A percentile compares a stretch with the other conserved stretches of the same genome.
Conservation (phyloP, 768 basidiomycete species). For the Boletus sensibilis region DNA sequence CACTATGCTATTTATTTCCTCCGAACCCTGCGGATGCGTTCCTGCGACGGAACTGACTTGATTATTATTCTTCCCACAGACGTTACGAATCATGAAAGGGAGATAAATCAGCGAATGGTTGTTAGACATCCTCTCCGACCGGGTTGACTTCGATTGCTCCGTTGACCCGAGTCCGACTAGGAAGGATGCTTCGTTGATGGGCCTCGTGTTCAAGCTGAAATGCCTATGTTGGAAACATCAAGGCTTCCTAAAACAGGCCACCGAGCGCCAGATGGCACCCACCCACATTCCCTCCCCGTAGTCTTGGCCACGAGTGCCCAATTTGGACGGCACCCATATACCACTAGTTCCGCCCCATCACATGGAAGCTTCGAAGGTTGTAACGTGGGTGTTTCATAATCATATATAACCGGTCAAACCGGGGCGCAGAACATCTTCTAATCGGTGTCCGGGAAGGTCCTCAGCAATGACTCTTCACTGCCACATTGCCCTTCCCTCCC, state of each 20-base stretch:
- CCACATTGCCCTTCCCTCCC: background rate
- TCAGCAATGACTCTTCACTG: background rate
- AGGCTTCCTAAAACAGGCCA: constrained; percentile 1
- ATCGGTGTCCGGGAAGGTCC: background rate
- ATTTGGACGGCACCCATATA: background rate
- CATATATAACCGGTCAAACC: background rate
- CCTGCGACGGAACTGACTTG: background rate
- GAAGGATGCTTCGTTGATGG: constrained; percentile 56
- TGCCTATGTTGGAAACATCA: constrained; percentile 6
- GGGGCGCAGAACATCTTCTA: background rate
- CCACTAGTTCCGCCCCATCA: constrained; percentile 53
- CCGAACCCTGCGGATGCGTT: background rate
- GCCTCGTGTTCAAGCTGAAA: constrained; percentile 58
- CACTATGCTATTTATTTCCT: background rate
- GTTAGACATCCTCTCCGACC: constrained; percentile 41
- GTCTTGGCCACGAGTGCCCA: background rate
- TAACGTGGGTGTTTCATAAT: background rate
- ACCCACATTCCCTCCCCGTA: constrained; percentile 5
- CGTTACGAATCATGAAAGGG: constrained; percentile 37
- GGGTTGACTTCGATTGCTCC: constrained; percentile 51
- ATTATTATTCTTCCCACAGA: background rate
- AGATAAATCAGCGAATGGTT: constrained; percentile 62
- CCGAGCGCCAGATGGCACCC: background rate
- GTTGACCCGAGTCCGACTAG: constrained; percentile 39
- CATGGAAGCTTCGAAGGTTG: constrained; percentile 48